Evolutionary conservation across 805 yeast genomes (phyloP), one percentile per base, ranked within the genome.

Genomic region (Hanseniaspora vineae): DNA sequence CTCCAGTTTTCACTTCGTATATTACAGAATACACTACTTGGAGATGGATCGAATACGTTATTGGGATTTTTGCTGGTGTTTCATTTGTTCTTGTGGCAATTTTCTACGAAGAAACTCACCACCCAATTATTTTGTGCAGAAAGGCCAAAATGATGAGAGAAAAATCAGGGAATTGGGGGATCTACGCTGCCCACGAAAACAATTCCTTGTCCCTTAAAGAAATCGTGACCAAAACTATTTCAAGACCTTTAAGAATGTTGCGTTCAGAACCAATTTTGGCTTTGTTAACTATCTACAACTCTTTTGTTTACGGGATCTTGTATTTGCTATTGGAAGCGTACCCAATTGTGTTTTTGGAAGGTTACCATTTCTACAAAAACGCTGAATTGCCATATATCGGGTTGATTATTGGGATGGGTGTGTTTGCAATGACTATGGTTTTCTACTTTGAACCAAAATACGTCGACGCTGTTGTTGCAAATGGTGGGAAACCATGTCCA

Each of bases 31-130:
- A 72, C 48, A 67, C 87, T 42, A 85, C 87, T 15, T 85, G 95
- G 94, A 71, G 95, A 59, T 86, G 94, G 95, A 74, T 84, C 12
- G 73, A 71, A 52, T 86, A 84, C 61, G 66, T 85, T 49, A 72
- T 80, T 2, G 90, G 84, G 51, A 78, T 84, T 48, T 62, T 81
- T 60, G 61, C 73, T 4, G 68, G 75, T 12, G 54, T 68, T 1
- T 57, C 72, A 1, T 50, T 66, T 13, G 60, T 70, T 17, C 49
- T 68, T 0, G 54, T 82, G n/a, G 46, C 48, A 3, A 18, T 58
- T 1, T 68, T 77, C 49, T 67, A 67, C 50, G 73, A 71, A 46
- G 95, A 85, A 65, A 77, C 87, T 1, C 87, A 84, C 58, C 84
- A 80, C 54, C 86, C 88, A 15, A 69, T 78, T 11, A 70, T 85